A percentile compares a stretch with the other conserved stretches of the same genome.
Evolutionary conservation across 441 rosid genomes (phyloP).

Genomic region (Syzygium malaccense): DNA sequence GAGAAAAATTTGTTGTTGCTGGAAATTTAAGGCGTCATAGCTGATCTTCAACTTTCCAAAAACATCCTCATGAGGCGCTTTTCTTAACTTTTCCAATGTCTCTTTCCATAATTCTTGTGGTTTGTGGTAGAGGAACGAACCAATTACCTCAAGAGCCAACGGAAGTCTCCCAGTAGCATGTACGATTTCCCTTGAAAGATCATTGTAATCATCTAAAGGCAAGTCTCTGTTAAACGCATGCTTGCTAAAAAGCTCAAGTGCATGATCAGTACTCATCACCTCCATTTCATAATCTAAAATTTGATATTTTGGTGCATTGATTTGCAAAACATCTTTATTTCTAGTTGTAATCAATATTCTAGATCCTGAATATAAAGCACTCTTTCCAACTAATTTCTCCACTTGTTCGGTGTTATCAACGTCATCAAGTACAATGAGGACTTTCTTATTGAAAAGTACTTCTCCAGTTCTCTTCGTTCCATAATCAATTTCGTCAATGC

Average conservation of each 20-base stretch:
- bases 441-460: neutral
- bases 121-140: neutral
- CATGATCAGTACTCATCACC: neutral
- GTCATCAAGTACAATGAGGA: neutral
- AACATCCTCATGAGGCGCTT: neutral
- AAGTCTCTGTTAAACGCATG: neutral
- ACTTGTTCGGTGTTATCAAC: neutral
- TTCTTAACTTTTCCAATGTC: neutral
- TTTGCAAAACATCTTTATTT: no score
- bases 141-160: neutral
- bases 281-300: neutral
- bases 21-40: neutral
- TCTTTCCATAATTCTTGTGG: neutral
- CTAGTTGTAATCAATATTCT: neutral
- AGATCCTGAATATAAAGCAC: neutral
- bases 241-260: neutral
- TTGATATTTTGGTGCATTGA: no score
- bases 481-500: neutral
- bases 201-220: neutral
- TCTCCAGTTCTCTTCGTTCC: neutral
- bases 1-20: neutral
- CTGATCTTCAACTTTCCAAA: neutral
- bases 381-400: neutral
- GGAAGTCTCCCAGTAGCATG: neutral
- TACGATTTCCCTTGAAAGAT: neutral